Conservation (phyloP, 2,329 filamentous ascomycete species). For the Paraconiothyrium brasiliense region DNA sequence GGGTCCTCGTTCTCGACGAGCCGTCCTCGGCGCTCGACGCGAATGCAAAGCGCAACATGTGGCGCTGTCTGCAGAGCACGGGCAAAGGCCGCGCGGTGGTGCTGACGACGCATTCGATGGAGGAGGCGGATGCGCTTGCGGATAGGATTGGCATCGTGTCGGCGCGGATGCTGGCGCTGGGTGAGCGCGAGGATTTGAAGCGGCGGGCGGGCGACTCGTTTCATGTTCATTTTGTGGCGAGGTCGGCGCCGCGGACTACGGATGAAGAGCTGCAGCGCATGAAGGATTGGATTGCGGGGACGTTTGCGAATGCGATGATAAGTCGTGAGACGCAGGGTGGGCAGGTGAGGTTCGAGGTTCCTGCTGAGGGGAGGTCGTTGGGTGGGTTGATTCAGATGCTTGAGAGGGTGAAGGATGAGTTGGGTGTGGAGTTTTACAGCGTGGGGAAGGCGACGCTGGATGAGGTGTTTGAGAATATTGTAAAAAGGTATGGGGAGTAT, state of each 20-base stretch:
- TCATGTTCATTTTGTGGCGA: conserved; percentile 80
- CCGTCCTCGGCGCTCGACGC: conserved; percentile 88
- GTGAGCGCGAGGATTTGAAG: conserved; percentile 76
- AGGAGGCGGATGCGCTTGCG: conserved; percentile 87
- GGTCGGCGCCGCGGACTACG: conserved; percentile 74
- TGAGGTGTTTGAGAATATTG: conserved; percentile 87
- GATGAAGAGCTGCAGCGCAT: conserved; percentile 71
- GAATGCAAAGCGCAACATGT: conserved; percentile 83
- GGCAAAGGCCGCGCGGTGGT: conserved; percentile 81
- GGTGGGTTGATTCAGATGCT: conserved; percentile 73
- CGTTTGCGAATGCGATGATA: conserved; percentile 70
- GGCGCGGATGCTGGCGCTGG: conserved; percentile 83
- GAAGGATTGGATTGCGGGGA: conserved; percentile 68
- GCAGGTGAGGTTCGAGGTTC: conserved; percentile 81
- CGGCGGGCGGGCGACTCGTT: conserved; percentile 77
- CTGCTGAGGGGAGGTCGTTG: conserved; percentile 62
- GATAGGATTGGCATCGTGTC: conserved; percentile 88
- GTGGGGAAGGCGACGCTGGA: conserved; percentile 86
- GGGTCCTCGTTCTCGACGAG: conserved; percentile 89
- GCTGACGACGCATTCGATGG: conserved; percentile 88
- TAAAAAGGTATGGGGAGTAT: conserved; percentile 49
- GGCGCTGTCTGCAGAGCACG: conserved; percentile 87
- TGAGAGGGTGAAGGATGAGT: conserved; percentile 71
- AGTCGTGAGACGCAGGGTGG: conserved; percentile 70
- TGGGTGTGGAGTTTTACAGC: conserved; percentile 84